Conservation (phyloP, 371 early-diverging fungal species). For the Capillidium heterosporum region DNA sequence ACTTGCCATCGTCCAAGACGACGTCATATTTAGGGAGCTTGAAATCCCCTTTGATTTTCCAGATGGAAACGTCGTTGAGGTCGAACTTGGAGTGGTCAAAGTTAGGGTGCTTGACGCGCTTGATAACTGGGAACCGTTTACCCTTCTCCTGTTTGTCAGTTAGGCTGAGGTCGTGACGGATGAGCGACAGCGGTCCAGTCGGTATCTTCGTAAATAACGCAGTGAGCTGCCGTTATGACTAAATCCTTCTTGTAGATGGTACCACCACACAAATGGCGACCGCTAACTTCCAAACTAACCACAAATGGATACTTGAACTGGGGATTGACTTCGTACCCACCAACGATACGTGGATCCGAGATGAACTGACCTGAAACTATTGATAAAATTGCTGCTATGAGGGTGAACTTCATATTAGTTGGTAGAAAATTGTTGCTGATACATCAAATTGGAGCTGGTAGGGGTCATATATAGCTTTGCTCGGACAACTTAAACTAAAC, state of each 20-base stretch:
- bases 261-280: not conserved
- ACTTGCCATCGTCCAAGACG: not conserved
- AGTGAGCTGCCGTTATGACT: constrained; percentile 2
- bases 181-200: not conserved
- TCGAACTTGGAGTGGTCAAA: not conserved
- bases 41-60: not conserved
- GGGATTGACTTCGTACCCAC: constrained; percentile 1
- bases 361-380: not conserved
- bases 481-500: too few relatives aligned
- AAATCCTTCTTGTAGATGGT: not conserved
- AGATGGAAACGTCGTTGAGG: not conserved
- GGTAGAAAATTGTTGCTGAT: too few relatives aligned
- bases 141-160: not conserved
- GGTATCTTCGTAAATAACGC: not conserved
- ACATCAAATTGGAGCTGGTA: too few relatives aligned
- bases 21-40: not conserved
- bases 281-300: not conserved
- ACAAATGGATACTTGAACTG: not conserved
- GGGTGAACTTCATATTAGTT: too few relatives aligned
- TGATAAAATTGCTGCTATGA: too few relatives aligned
- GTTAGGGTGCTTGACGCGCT: not conserved
- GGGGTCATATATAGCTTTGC: too few relatives aligned
- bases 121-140: not conserved
- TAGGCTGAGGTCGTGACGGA: not conserved
- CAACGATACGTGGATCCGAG: not conserved